Percentiles rank a stretch among this genome's conserved stretches.
phyloP scores from a whole-genome alignment of 352 stramenopile species.

The Phytophthora pseudosyringae region DNA sequence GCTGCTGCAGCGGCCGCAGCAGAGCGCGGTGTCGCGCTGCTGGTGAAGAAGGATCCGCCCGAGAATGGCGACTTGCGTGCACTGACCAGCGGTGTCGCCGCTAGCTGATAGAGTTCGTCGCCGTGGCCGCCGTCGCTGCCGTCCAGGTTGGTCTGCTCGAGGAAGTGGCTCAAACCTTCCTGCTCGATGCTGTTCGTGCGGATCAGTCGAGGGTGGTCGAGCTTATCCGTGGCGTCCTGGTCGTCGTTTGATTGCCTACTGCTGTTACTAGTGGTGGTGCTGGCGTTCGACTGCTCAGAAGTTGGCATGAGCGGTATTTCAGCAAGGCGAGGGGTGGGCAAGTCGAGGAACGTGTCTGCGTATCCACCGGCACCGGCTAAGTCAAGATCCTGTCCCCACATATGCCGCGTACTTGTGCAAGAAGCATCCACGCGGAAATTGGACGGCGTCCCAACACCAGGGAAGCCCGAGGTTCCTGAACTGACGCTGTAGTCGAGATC shows the following conservation, averaged over 20 bases:
- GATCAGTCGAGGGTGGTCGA: slow-evolving; percentile 65
- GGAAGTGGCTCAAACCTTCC: slow-evolving; percentile 76
- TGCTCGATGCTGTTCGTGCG: slow-evolving; percentile 78
- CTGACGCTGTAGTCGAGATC: slow-evolving; percentile 40
- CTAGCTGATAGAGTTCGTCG: slow-evolving; percentile 40
- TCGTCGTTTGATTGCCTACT: slow-evolving; percentile 24
- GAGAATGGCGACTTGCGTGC: slow-evolving; percentile 32
- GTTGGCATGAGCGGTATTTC: slow-evolving; percentile 44
- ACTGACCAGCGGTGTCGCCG: slow-evolving; percentile 18
- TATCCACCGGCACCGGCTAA: slow-evolving; percentile 44
- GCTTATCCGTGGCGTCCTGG: slow-evolving; percentile 15
- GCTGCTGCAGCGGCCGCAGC: slow-evolving; percentile 34
- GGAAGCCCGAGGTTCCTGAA: slow-evolving; percentile 33
- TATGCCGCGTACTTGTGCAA: slow-evolving; percentile 45
- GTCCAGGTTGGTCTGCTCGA: slow-evolving; percentile 69
- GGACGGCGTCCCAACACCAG: slow-evolving; percentile 72
- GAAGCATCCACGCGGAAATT: slow-evolving; percentile 52
- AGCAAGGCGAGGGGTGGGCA: slow-evolving; percentile 67
- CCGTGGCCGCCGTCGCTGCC: slow-evolving; percentile 22
- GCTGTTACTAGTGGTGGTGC: slow-evolving; percentile 20
- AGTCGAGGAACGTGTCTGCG: slow-evolving; percentile 78
- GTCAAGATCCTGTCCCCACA: slow-evolving; percentile 75
- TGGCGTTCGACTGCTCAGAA: slow-evolving; percentile 29
- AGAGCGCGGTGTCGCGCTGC: slow-evolving; percentile 15
- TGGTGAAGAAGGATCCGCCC: slow-evolving; percentile 27